Evolutionary conservation across 2,329 filamentous ascomycete species (phyloP), one percentile per base, ranked within the genome.

Genomic region (Aspergillus novoparasiticus): DNA sequence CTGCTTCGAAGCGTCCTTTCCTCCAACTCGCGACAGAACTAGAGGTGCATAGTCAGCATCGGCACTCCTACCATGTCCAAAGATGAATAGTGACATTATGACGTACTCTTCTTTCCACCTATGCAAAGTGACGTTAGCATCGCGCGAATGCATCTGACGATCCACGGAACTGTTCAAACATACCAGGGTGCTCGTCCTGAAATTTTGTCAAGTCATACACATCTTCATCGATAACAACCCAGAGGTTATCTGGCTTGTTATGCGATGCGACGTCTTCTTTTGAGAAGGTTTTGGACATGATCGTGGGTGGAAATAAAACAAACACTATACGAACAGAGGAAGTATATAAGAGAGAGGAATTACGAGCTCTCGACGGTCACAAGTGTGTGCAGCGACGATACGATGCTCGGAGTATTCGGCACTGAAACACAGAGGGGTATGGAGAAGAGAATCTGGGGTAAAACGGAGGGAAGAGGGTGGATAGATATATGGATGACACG

Each of bases 121-220:
- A 63, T 48, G 59, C 59, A 60, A 46, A 58, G 39, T 46, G 26
- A 60, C 45, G 55, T 69, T 71, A 64, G 68, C 62, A 66, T 64
- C 58, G 64, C 66, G 63, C 41, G 8, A 21, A n/a, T 46, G 39
- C 30, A 41, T 4, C 21, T 43, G 48, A 26, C 57, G 57, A 21
- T 10, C 23, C 10, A 8, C 36, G 19, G 28, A 30, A 48, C 26
- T 23, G 36, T 11, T 28, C 3, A n/a, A 26, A 70, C 76, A 61
- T 72, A 81, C 80, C 81, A 72, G 91, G 92, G 78, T 94, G 91
- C 69, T 94, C 90, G 64, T 94, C 89, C 77, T 92, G 90, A 78
- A 94, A 94, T 75, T 89, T 93, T 71, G 93, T 96, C 72, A 98
- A 78, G 76, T 99, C 94, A 80, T 97, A 98, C 70, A 98, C 94